phyloP scores from a whole-genome alignment of 177 flowering plant species.

The Vitis hybrid region DNA sequence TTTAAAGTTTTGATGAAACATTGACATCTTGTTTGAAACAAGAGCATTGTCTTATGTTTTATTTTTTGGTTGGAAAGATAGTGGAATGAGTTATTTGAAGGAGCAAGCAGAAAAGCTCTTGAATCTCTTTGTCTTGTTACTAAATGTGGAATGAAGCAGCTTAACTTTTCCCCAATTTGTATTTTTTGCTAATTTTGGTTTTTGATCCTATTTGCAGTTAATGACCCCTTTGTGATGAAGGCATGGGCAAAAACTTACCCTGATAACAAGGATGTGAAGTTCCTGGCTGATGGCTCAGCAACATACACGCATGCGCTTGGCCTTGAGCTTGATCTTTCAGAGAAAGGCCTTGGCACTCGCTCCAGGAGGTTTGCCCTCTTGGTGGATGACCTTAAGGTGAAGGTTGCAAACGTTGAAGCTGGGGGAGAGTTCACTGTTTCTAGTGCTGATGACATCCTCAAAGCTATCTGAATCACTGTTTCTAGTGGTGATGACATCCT shows the following conservation, averaged over 20 bases:
- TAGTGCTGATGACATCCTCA: slow-evolving; percentile 84
- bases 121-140: not conserved
- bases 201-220: slow-evolving; percentile 37
- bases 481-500: slow-evolving; percentile 86
- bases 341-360: slow-evolving; percentile 82
- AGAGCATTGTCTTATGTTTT: no score
- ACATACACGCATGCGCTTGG: slow-evolving; percentile 80
- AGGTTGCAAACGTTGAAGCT: slow-evolving; percentile 69
- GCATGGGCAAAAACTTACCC: slow-evolving; percentile 87
- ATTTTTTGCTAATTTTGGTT: not conserved
- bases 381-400: slow-evolving; percentile 84
- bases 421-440: slow-evolving; percentile 87
- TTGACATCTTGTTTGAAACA: no score
- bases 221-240: slow-evolving; percentile 93
- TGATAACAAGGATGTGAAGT: slow-evolving; percentile 81
- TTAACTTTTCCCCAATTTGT: not conserved
- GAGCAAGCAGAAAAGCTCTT: not conserved
- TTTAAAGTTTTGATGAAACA: no score
- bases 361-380: slow-evolving; percentile 80
- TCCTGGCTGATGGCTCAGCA: slow-evolving; percentile 87
- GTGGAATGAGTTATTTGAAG: no score
- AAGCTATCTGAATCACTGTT: slow-evolving; percentile 38
- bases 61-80: no score
- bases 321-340: slow-evolving; percentile 83
- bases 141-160: not conserved